These are phyloP conservation scores for Capronia coronata DNA, from an alignment of 2,329 filamentous ascomycete genomes.

Conservation along the genomic window DNA sequence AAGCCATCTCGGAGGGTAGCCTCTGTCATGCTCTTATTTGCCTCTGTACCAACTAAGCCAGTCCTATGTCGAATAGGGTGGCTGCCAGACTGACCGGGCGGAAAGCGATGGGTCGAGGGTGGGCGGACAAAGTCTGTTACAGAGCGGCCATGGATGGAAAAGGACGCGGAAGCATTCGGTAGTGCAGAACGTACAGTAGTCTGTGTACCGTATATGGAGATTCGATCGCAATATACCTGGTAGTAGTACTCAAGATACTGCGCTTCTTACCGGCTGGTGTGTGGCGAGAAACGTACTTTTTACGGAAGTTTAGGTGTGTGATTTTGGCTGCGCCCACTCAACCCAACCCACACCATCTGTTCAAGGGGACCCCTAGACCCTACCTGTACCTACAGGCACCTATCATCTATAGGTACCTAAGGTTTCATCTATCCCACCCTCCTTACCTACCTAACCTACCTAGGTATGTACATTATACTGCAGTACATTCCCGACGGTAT, in stretches of 20 bases:
- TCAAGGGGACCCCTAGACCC: conserved; percentile 8
- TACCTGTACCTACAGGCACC: too few relatives aligned
- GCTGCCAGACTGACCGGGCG: conserved; percentile 9
- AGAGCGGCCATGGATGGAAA: conserved; percentile 12
- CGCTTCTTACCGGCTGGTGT: background rate
- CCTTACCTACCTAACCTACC: too few relatives aligned
- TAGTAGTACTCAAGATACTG: background rate
- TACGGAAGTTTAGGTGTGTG: background rate
- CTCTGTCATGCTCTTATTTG: conserved; percentile 19
- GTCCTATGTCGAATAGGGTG: conserved; percentile 2
- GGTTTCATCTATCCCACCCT: background rate
- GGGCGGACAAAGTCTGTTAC: conserved; percentile 12
- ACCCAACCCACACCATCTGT: conserved; percentile 12
- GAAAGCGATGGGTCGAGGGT: conserved; percentile 1
- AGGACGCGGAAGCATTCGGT: conserved; percentile 7
- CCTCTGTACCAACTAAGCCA: conserved; percentile 10
- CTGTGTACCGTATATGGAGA: background rate
- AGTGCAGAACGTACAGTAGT: conserved; percentile 7
- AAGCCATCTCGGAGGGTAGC: conserved; percentile 18
- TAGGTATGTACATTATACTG: too few relatives aligned
- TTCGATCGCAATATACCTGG: too few relatives aligned
- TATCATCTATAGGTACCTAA: too few relatives aligned
- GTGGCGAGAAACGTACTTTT: background rate
- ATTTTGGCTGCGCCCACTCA: conserved; percentile 6
- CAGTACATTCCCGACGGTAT: too few relatives aligned